phyloP scores from a whole-genome alignment of 2,329 filamentous ascomycete genomes.

The Mycocentrospora acerina region DNA sequence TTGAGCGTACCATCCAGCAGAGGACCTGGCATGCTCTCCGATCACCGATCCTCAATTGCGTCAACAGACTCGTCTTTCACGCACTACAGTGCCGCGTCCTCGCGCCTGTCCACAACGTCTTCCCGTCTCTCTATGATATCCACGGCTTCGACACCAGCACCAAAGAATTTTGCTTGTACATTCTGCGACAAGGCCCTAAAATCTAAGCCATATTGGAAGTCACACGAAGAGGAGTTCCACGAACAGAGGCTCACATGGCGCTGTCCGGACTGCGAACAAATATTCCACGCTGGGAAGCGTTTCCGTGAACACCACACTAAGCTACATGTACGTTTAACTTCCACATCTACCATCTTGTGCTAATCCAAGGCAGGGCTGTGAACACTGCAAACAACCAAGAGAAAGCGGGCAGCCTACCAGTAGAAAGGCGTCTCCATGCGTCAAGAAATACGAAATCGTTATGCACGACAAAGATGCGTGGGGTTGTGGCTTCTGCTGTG shows the following conservation, averaged over 20 bases:
- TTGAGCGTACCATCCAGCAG: slow-evolving; percentile 42
- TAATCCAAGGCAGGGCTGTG: slow-evolving; percentile 50
- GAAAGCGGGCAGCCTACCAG: slow-evolving; percentile 55
- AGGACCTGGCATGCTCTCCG: slow-evolving; percentile 41
- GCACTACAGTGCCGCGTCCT: slow-evolving; percentile 41
- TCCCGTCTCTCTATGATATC: slow-evolving; percentile 41
- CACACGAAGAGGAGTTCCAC: slow-evolving; percentile 69
- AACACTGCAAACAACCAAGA: slow-evolving; percentile 65
- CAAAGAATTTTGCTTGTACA: slow-evolving; percentile 48
- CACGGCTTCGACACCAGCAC: slow-evolving; percentile 32
- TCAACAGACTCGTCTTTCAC: slow-evolving; percentile 42
- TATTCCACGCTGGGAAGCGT: slow-evolving; percentile 67
- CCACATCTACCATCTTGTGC: slow-evolving; percentile 1
- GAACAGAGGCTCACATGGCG: slow-evolving; percentile 69
- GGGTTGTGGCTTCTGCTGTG: slow-evolving; percentile 69
- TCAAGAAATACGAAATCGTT: slow-evolving; percentile 43
- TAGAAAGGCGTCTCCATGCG: slow-evolving; percentile 50
- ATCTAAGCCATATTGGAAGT: slow-evolving; percentile 70
- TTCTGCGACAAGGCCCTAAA: slow-evolving; percentile 65
- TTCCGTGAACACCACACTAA: slow-evolving; percentile 70
- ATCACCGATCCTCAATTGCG: slow-evolving; percentile 40
- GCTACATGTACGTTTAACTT: slow-evolving; percentile 54
- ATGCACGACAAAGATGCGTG: slow-evolving; percentile 66
- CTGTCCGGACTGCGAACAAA: slow-evolving; percentile 68
- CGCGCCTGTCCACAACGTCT: slow-evolving; percentile 40